Evolutionary conservation across 2,329 filamentous ascomycete species (phyloP).

Genomic region (Dryadomyces sulphureus): DNA sequence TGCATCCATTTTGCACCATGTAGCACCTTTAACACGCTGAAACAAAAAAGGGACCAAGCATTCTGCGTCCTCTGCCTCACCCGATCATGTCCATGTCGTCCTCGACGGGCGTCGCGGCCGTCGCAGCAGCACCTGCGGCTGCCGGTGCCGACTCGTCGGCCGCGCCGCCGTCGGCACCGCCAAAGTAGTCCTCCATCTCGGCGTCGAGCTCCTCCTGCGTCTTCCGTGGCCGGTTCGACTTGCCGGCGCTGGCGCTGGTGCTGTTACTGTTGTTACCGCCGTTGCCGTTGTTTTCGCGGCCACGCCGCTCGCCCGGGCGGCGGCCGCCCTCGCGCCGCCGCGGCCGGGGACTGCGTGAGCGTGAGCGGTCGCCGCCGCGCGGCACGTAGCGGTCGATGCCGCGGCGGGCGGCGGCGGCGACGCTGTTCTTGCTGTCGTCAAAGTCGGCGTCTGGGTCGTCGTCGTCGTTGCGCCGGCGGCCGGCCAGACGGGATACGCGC

Average conservation of each 20-base stretch:
- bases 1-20: neutral
- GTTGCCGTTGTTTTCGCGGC: conserved; percentile 23
- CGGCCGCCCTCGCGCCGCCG: conserved; percentile 25
- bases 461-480: conserved; percentile 41
- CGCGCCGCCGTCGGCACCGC: conserved; percentile 24
- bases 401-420: conserved; percentile 34
- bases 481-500: conserved; percentile 38
- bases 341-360: conserved; percentile 46
- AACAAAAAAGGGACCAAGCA: neutral
- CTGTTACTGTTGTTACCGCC: neutral
- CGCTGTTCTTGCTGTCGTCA: conserved; percentile 16
- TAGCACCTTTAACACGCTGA: neutral
- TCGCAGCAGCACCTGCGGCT: too few species aligned
- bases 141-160: conserved; percentile 15
- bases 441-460: conserved; percentile 18
- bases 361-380: conserved; percentile 21
- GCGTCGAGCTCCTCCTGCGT: conserved; percentile 85
- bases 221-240: conserved; percentile 30
- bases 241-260: too few species aligned
- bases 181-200: conserved; percentile 95
- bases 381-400: conserved; percentile 72
- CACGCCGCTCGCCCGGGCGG: conserved; percentile 21
- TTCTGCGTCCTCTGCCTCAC: neutral
- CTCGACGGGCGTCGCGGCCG: conserved; percentile 15
- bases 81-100: conserved; percentile 18